phyloP scores from a whole-genome alignment of 2,329 filamentous ascomycete genomes.

The Ophiostoma ulmi region DNA sequence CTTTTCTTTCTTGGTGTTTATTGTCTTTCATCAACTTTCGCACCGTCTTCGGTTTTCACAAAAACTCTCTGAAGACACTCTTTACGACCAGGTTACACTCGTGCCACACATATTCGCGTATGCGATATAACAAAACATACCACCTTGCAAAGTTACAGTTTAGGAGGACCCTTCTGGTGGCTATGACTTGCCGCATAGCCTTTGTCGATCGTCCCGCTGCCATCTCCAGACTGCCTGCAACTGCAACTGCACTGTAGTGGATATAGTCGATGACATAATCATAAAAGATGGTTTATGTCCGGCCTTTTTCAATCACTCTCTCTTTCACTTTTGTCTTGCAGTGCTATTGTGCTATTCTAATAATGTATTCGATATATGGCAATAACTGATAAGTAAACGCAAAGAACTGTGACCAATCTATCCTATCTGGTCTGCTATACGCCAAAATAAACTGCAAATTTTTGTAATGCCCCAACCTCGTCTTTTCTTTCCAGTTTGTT shows the following conservation, averaged over 20 bases:
- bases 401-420: slow-evolving; percentile 15
- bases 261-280: background rate
- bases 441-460: slow-evolving; percentile 12
- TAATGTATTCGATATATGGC: background rate
- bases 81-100: background rate
- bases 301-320: background rate
- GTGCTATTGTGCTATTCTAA: background rate
- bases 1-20: background rate
- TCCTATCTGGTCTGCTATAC: slow-evolving; percentile 19
- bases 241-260: background rate
- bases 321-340: background rate
- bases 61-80: background rate
- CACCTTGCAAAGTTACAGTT: background rate
- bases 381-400: background rate
- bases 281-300: background rate
- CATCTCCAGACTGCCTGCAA: background rate
- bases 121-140: background rate
- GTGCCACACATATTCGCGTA: background rate
- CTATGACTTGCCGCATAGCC: slow-evolving; percentile 6
- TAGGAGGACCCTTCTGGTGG: background rate
- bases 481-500: background rate
- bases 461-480: background rate
- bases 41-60: background rate
- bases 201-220: slow-evolving; percentile 8
- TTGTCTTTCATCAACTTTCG: background rate